phyloP scores from a whole-genome alignment of 2,329 filamentous ascomycete genomes.

The Aspergillus unguis region DNA sequence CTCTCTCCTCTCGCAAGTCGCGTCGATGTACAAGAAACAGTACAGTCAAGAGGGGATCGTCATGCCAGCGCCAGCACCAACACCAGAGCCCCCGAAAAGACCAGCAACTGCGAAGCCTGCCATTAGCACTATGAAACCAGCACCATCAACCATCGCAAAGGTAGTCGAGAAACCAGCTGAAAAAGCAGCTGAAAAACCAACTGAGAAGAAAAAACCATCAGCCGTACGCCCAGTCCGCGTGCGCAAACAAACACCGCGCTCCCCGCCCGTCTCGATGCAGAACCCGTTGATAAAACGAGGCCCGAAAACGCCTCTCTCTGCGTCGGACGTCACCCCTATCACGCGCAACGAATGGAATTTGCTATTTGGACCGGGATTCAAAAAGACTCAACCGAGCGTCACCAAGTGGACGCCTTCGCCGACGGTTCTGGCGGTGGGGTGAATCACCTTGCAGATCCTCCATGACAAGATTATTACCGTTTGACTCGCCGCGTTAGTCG shows the following conservation, averaged over 20 bases:
- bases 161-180: background rate
- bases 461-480: background rate
- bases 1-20: constrained; percentile 36
- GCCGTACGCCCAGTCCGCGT: constrained; percentile 24
- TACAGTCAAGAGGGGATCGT: constrained; percentile 41
- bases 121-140: background rate
- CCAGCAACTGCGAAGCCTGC: background rate
- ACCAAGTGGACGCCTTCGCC: constrained; percentile 40
- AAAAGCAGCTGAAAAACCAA: no score
- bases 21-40: constrained; percentile 32
- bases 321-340: constrained; percentile 44
- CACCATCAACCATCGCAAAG: no score
- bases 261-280: background rate
- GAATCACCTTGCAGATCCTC: constrained; percentile 7
- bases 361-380: constrained; percentile 32
- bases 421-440: constrained; percentile 29
- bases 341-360: constrained; percentile 44
- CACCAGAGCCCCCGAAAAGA: background rate
- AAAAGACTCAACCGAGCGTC: constrained; percentile 28
- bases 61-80: constrained; percentile 12
- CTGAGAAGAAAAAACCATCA: constrained; percentile 16
- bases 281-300: constrained; percentile 21
- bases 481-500: background rate
- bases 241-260: constrained; percentile 18
- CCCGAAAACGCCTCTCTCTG: constrained; percentile 41